Base-by-base conservation (phyloP, 2,329 filamentous ascomycete genomes). In the Hymenotorrendiella dingleyae region DNA sequence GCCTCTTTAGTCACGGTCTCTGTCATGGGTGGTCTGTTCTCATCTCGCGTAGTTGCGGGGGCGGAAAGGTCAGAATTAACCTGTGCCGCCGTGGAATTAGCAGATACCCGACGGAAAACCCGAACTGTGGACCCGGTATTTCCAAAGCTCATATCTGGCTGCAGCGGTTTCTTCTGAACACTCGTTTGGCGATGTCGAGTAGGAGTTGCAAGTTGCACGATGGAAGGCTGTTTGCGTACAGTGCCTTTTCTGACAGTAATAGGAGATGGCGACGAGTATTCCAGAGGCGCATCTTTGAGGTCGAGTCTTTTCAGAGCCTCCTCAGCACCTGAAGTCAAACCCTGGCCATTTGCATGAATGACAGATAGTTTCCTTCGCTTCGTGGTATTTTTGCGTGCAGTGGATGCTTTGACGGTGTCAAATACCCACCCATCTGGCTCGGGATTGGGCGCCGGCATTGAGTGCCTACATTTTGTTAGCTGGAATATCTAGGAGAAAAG, bases 341-440 rank as follows among this genome's bases (percentile, higher is more conserved):
- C 53, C 44, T 56, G 59, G 28, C 52, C 58, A 54, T 60, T 71
- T 28, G 69, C 64, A 48, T 74, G 71, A 27, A 78, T 71, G 5
- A 74, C 72, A 1, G 76, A 80, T 4, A 76, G 69, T 46, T 78
- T 77, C 40, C 76, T 69, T 36, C 70, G 65, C 56, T 69, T 75
- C 41, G 72, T 66, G 0, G 69, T 65, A 28, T 74, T 78, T 54
- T 76, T 69, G 45, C 69, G 53, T 0, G 85, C 87, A 6, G 71
- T 64, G 6, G 71, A 64, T 9, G 78, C 75, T 63, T 86, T 93
- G 59, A 97, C 81, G 0, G 91, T 97, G 59, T 96, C 91, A 61
- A 97, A 97, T 2, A 94, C 84, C 91, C 91, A 97, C 51, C 86
- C 90, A 50, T 95, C 88, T 12, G 86, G 73, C 4, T 89, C 82